Evolutionary conservation across 345 rosid genomes (phyloP), one percentile per base, ranked within the genome.

Genomic region (Linum usitatissimum): DNA sequence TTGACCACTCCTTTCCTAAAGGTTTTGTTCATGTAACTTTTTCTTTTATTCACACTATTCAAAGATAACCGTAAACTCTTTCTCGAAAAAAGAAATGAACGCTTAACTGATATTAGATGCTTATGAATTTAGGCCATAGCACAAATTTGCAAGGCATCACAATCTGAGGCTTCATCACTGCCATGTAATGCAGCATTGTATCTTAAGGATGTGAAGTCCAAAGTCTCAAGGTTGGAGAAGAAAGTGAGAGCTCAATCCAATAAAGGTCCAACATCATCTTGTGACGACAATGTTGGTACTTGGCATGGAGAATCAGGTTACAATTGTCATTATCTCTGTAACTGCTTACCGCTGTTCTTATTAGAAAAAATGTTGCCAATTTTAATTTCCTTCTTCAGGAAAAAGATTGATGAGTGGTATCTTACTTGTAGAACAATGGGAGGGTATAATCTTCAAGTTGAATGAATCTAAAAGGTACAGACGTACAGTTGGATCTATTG

Each of bases 1-100:
- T 78, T 92, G 68, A 92, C 91, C 66, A 57, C 80, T 69, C 84
- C 95, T 63, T 89, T 92, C 77, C 62, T 92, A 49, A 92, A 92
- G 98, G 98, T 92, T 39, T n/a, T 73, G 54, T 40, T 45, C 51
- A 45, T 45, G 51, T 12, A 15, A 45, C 51, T 45, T 68, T 3
- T 57, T 38, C 13, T 23, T 13, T 21, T 2, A 58, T 30, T 23
- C 38, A 34, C 38, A 34, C 8, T 34, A 34, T 34, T 34, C 38
- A 4, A 7, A 34, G 38, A 34, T 34, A 34, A 34, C 38, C 0
- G 6, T 34, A 34, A 34, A 34, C 38, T 34, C 38, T 7, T 34
- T 34, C 5, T 34, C 38, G 28, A 34, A 7, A 34, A 34, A 18
- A 9, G 36, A 21, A 15, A 30, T 18, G 9, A 40, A 36, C 12